phyloP scores from a whole-genome alignment of 2,329 filamentous ascomycete genomes.

The Neofusicoccum umdonicola region DNA sequence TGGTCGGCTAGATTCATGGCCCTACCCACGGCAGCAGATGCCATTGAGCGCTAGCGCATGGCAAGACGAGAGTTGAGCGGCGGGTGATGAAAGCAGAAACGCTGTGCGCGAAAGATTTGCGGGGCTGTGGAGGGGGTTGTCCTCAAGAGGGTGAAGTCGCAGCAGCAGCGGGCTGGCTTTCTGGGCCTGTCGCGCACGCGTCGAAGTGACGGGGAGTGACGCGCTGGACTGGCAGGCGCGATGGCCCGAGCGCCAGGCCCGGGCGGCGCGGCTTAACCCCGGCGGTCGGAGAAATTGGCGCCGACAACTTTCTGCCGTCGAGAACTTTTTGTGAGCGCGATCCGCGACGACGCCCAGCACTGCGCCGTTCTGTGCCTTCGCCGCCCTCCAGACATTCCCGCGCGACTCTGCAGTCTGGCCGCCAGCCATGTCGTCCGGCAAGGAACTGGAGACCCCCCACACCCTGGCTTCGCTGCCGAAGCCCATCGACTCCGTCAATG shows the following conservation, averaged over 20 bases:
- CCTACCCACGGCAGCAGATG: constrained; percentile 33
- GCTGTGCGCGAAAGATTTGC: background rate
- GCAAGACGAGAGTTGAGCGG: background rate
- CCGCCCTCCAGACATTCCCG: background rate
- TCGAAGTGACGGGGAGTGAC: constrained; percentile 4
- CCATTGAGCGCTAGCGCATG: constrained; percentile 30
- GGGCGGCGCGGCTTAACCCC: background rate
- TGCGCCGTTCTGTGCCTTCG: background rate
- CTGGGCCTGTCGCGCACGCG: background rate
- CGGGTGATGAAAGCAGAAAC: background rate
- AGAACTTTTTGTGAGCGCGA: constrained; percentile 18
- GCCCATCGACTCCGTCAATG: constrained; percentile 40
- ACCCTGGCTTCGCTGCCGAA: constrained; percentile 45
- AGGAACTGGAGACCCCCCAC: constrained; percentile 38
- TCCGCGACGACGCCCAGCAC: constrained; percentile 4
- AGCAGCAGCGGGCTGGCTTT: background rate
- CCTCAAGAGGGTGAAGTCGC: background rate
- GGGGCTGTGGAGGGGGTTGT: background rate
- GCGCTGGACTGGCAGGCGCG: background rate
- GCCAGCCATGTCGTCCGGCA: constrained; percentile 34
- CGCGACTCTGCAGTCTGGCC: constrained; percentile 25
- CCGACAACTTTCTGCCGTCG: constrained; percentile 16
- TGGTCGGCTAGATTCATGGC: constrained; percentile 38
- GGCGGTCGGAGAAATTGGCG: constrained; percentile 10
- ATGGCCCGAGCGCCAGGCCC: background rate